phyloP scores from a whole-genome alignment of 2,329 filamentous ascomycete genomes.

The Paecilomyces niveus region DNA sequence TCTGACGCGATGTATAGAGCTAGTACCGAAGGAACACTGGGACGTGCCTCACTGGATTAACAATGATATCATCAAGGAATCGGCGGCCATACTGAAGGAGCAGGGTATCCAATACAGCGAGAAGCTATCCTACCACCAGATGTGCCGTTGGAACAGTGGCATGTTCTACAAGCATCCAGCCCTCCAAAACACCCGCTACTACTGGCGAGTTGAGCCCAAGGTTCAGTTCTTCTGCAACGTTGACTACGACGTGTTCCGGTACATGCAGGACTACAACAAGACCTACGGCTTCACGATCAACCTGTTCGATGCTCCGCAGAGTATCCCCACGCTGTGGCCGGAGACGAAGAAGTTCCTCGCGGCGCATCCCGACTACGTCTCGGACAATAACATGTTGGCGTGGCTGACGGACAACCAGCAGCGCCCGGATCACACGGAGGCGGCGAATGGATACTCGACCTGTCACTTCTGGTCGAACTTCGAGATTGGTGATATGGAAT shows the following conservation, averaged over 20 bases:
- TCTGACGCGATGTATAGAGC: slow-evolving; percentile 48
- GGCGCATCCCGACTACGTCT: slow-evolving; percentile 72
- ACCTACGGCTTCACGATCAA: slow-evolving; percentile 99
- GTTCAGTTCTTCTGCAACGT: slow-evolving; percentile 99
- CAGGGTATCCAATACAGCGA: slow-evolving; percentile 84
- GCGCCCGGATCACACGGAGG: slow-evolving; percentile 70
- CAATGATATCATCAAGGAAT: slow-evolving; percentile 75
- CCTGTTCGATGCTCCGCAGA: slow-evolving; percentile 84
- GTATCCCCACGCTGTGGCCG: slow-evolving; percentile 87
- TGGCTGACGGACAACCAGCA: slow-evolving; percentile 77
- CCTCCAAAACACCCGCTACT: slow-evolving; percentile 74
- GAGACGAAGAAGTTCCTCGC: slow-evolving; percentile 86
- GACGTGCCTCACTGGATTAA: slow-evolving; percentile 88
- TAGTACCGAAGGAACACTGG: slow-evolving; percentile 95
- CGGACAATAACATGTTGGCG: slow-evolving; percentile 74
- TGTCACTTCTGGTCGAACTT: slow-evolving; percentile 99
- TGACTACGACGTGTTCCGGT: slow-evolving; percentile 97
- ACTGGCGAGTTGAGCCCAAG: slow-evolving; percentile 98
- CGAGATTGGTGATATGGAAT: slow-evolving; percentile 86
- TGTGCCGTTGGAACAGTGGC: slow-evolving; percentile 98
- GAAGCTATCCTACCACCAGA: slow-evolving; percentile 90
- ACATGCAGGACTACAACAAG: slow-evolving; percentile 97
- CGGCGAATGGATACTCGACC: slow-evolving; percentile 89
- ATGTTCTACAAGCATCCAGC: slow-evolving; percentile 96
- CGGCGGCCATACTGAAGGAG: slow-evolving; percentile 72